phyloP scores from a whole-genome alignment of 768 basidiomycete genomes.

The Phlegmacium glaucopus region DNA sequence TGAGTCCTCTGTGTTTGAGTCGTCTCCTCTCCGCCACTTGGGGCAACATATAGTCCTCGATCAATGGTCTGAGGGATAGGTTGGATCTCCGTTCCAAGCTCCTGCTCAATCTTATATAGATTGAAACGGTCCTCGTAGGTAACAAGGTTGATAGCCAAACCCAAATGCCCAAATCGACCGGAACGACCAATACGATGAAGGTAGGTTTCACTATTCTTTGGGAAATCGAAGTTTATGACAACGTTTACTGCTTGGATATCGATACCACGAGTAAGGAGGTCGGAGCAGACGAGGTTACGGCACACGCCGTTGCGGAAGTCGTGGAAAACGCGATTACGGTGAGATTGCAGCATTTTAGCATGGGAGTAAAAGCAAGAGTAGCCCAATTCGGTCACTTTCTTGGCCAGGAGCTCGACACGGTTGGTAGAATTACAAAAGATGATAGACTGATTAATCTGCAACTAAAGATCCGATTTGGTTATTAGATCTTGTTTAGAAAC shows the following conservation, averaged over 20 bases:
- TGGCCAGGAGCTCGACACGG: slow-evolving; percentile 97
- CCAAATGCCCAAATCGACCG: slow-evolving; percentile 95
- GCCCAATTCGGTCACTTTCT: slow-evolving; percentile 98
- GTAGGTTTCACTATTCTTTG: slow-evolving; percentile 98
- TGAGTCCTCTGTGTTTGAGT: slow-evolving; percentile 32
- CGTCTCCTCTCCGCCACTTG: slow-evolving; percentile 47
- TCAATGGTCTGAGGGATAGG: slow-evolving; percentile 93
- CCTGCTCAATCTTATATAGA: slow-evolving; percentile 96
- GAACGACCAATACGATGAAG: slow-evolving; percentile 98
- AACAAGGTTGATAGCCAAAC: slow-evolving; percentile 95
- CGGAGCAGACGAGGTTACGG: slow-evolving; percentile 97
- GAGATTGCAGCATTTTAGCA: slow-evolving; percentile 98
- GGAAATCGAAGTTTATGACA: slow-evolving; percentile 99
- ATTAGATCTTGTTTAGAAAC: neutral
- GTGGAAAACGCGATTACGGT: slow-evolving; percentile 99
- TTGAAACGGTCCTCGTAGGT: slow-evolving; percentile 99
- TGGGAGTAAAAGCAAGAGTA: slow-evolving; percentile 99
- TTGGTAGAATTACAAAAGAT: slow-evolving; percentile 99
- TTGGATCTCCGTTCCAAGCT: slow-evolving; percentile 96
- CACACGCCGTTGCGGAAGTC: slow-evolving; percentile 99
- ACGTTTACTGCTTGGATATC: slow-evolving; percentile 99
- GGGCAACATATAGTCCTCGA: slow-evolving; percentile 89
- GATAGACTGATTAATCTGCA: slow-evolving; percentile 99
- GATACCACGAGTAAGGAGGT: slow-evolving; percentile 97
- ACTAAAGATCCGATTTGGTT: slow-evolving; percentile 39